Evolutionary conservation across 371 early-diverging fungal genomes (phyloP), one percentile per base, ranked within the genome.

Genomic region (Mortierella sp.): DNA sequence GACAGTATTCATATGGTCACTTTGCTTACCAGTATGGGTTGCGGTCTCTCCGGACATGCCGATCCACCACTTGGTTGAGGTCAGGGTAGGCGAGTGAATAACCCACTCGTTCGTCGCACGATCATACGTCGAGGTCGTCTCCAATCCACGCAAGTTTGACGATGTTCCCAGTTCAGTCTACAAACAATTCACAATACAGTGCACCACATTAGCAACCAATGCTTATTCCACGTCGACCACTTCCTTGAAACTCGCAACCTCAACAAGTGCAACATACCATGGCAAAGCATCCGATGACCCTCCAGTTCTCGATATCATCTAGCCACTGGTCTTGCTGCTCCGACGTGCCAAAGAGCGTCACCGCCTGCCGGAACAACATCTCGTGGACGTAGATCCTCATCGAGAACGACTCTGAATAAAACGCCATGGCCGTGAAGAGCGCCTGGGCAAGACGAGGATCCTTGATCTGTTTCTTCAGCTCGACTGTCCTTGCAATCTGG

Each of bases 51-150:
- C 95, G 11, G 94, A 91, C 74, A 95, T 94, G 66, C 97, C 97
- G 77, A 97, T 96, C 97, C 97, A 97, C 96, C 96, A 97, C 86
- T 95, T 97, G 29, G 97, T 93, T 19, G 97, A 87, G 0, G 96
- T 94, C 29, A 97, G 84, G 7, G 92, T 90, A 6, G 97, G 96
- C 13, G 97, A 94, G 74, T 97, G 92, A 82, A 97, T 91, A 34
- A 95, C 89, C 72, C 92, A 97, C 76, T 95, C 93, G 74, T 95
- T 94, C 1, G 92, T 89, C 19, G 87, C 86, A 47, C 86, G 86
- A 80, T 95, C 94, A 71, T 90, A 95, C 1, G 97, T 97, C 13
- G 97, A 96, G 0, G 93, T 93, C 3, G 97, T 97, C 77, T 97
- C 96, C 50, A 97, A 87, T 39, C 94, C 96, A n/a, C 94, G 91